Base-by-base conservation (phyloP, 164 flowering plant species). In the Berberis vulgaris region DNA sequence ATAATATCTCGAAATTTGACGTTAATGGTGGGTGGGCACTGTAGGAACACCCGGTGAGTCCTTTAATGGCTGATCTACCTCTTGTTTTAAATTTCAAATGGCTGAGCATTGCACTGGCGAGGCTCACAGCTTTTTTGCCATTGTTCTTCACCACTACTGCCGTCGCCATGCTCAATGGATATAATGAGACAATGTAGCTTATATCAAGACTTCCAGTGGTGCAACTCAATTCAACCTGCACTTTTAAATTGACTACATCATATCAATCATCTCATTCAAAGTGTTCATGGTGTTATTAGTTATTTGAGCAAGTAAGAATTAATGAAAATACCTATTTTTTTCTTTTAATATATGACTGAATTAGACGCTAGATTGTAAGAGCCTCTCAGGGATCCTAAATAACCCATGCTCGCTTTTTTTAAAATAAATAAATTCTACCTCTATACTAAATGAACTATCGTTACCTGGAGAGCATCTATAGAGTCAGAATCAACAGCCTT, bases 401-500 rank as follows among this genome's bases (percentile, higher is more conserved):
- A 26, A 26, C 26, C 26, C 26, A 26, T 26, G 26, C 26, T 26
- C 26, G 26, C 26, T 26, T 26, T 26, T 26, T 26, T 26, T 26
- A 0, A 26, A 26, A 26, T 26, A 26, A 26, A 26, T 26, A 26
- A 26, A 26, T 26, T 26, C 26, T 26, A 26, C 26, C 26, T 26
- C 26, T 26, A 26, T 26, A 26, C 26, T 26, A 26, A 26, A 26
- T 26, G 26, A 26, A 26, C 26, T 6, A 41, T 3, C 1, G 57
- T 10, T 67, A 89, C 98, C 98, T 89, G 96, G 10, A 92, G 80
- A 71, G 98, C 96, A 75, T 92, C 98, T 65, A 88, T 83, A 76
- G 98, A 77, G 69, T 92, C 98, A 1, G 84, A 81, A 59, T 92
- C 93, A 9, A 77, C 84, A 75, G 86, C 86, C 63, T 79, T 83